Evolutionary conservation across 495 filamentous ascomycete species (phyloP).

Genomic region (Echria macrotheca): DNA sequence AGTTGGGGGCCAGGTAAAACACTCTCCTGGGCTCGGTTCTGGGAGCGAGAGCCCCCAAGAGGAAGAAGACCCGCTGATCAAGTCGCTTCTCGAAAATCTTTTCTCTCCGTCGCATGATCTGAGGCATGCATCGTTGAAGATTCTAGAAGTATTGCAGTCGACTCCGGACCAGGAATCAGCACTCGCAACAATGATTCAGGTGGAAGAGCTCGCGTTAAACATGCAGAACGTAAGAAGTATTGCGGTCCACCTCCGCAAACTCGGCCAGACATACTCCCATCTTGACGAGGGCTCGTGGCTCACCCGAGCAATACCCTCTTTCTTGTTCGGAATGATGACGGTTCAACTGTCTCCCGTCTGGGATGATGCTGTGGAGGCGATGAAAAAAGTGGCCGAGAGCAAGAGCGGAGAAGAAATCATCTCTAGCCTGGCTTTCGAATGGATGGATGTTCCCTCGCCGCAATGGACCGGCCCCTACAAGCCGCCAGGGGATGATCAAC

Average conservation of each 20-base stretch:
- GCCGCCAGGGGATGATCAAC: conserved; percentile 18
- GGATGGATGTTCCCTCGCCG: conserved; percentile 61
- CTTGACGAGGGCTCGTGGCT: conserved; percentile 57
- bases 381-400: conserved; percentile 68
- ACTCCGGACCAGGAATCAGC: conserved; percentile 35
- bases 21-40: conserved; percentile 21
- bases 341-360: conserved; percentile 75
- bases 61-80: conserved; percentile 50
- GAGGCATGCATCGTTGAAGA: conserved; percentile 61
- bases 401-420: conserved; percentile 68
- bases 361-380: conserved; percentile 70
- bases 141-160: conserved; percentile 50
- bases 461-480: conserved; percentile 35
- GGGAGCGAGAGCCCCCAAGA: conserved; percentile 37
- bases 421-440: conserved; percentile 67
- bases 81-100: conserved; percentile 64
- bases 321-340: conserved; percentile 84
- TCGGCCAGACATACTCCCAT: conserved; percentile 56
- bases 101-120: conserved; percentile 64
- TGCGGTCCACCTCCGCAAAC: conserved; percentile 77
- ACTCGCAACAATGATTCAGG: conserved; percentile 54
- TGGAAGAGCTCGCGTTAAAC: conserved; percentile 72
- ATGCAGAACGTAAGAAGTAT: conserved; percentile 68
- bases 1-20: conserved; percentile 33
- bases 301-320: conserved; percentile 65